phyloP scores from a whole-genome alignment of 345 rosid species.

The Gossypium turneri region DNA sequence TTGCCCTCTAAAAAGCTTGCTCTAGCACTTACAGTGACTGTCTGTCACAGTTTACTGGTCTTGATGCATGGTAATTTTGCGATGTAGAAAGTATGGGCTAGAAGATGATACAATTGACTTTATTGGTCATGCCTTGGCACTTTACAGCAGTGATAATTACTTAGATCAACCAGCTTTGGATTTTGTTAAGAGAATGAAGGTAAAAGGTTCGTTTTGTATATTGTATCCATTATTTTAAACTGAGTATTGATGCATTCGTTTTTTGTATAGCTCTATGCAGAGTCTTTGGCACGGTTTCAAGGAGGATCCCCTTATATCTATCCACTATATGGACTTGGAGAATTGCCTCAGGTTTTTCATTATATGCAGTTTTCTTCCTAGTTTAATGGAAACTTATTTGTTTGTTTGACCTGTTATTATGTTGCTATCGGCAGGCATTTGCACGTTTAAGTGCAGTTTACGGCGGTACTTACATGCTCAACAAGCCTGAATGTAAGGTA shows the following conservation, averaged over 20 bases:
- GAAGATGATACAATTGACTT: slow-evolving; percentile 93
- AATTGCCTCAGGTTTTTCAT: slow-evolving; percentile 74
- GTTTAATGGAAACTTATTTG: neutral
- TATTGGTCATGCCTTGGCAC: slow-evolving; percentile 92
- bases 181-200: slow-evolving; percentile 86
- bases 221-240: neutral
- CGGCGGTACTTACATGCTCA: slow-evolving; percentile 97
- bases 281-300: slow-evolving; percentile 87
- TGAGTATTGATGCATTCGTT: neutral
- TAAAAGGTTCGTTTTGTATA: slow-evolving; percentile 11
- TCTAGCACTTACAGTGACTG: neutral
- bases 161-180: slow-evolving; percentile 73
- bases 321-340: slow-evolving; percentile 87
- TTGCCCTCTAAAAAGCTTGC: neutral
- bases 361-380: neutral
- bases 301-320: slow-evolving; percentile 93
- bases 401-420: slow-evolving; percentile 13
- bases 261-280: slow-evolving; percentile 68
- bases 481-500: slow-evolving; percentile 93
- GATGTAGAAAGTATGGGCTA: slow-evolving; percentile 68
- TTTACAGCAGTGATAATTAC: slow-evolving; percentile 66
- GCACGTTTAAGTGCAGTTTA: slow-evolving; percentile 94
- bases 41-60: neutral
- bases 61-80: neutral
- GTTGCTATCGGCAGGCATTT: slow-evolving; percentile 56